These are phyloP conservation scores for Paracamarosporium sp. DNA, from an alignment of 2,329 filamentous ascomycete species.

Conservation along the genomic window DNA sequence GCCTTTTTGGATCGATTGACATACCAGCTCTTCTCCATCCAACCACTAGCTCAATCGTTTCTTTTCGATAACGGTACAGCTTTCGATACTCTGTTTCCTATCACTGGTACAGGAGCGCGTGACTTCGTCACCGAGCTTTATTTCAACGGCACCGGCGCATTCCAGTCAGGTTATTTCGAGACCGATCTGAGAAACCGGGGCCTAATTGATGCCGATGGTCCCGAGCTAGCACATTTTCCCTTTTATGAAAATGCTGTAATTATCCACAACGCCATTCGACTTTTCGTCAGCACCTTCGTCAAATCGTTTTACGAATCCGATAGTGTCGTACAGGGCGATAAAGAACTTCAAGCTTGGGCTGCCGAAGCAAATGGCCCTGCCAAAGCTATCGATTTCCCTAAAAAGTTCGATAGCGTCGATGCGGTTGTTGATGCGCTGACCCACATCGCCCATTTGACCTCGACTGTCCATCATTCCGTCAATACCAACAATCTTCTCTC, in stretches of 20 bases:
- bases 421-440: conserved; percentile 7
- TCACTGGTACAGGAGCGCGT: conserved; percentile 35
- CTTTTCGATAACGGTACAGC: conserved; percentile 32
- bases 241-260: conserved; percentile 53
- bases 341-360: conserved; percentile 55
- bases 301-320: conserved; percentile 53
- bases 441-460: conserved; percentile 3
- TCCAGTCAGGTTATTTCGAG: conserved; percentile 50
- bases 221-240: conserved; percentile 51
- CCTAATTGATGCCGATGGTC: conserved; percentile 48
- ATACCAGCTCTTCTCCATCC: conserved; percentile 20
- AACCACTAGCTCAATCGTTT: conserved; percentile 32
- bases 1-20: conserved; percentile 33
- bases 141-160: conserved; percentile 34
- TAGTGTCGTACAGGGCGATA: conserved; percentile 42
- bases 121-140: conserved; percentile 26
- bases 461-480: conserved; percentile 5
- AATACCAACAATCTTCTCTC: conserved; percentile 7
- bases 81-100: conserved; percentile 43
- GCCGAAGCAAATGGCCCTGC: conserved; percentile 9
- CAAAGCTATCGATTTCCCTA: conserved; percentile 9
- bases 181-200: conserved; percentile 49
- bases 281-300: conserved; percentile 53
- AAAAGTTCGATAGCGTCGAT: not conserved
- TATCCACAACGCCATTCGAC: conserved; percentile 46